phyloP scores from a whole-genome alignment of 768 basidiomycete genomes.

The Lactarius sanguifluus region DNA sequence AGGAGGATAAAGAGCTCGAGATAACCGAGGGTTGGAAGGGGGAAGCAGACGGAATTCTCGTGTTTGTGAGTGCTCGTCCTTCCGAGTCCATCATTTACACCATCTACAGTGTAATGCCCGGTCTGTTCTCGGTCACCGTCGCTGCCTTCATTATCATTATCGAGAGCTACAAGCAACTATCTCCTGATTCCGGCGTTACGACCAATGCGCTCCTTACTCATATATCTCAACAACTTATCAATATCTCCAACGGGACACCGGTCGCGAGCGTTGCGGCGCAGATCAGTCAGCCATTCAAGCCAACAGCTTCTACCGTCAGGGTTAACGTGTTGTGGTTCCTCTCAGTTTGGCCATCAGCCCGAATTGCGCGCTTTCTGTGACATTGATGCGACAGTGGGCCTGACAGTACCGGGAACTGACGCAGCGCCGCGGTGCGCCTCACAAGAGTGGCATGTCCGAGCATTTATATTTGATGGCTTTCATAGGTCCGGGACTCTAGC shows the following conservation, averaged over 20 bases:
- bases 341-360: conserved; percentile 14
- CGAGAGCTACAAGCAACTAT: conserved; percentile 11
- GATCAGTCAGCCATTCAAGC: background rate
- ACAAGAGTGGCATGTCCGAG: background rate
- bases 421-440: background rate
- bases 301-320: conserved; percentile 12
- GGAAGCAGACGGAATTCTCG: conserved; percentile 1
- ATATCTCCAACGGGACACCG: background rate
- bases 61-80: conserved; percentile 4
- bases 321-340: conserved; percentile 16
- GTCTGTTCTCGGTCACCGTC: conserved; percentile 19
- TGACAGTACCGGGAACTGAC: background rate
- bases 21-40: background rate
- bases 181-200: conserved; percentile 4
- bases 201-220: conserved; percentile 10
- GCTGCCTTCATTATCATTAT: conserved; percentile 5
- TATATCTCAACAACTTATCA: conserved; percentile 7
- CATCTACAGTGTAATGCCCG: background rate
- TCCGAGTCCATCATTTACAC: background rate
- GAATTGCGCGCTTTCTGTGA: conserved; percentile 2
- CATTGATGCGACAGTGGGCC: background rate
- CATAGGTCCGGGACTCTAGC: background rate
- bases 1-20: background rate
- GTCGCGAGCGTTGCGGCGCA: conserved; percentile 1
- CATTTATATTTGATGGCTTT: background rate